Base-by-base conservation (phyloP, 371 early-diverging fungal genomes). In the Mortierella sp. region DNA sequence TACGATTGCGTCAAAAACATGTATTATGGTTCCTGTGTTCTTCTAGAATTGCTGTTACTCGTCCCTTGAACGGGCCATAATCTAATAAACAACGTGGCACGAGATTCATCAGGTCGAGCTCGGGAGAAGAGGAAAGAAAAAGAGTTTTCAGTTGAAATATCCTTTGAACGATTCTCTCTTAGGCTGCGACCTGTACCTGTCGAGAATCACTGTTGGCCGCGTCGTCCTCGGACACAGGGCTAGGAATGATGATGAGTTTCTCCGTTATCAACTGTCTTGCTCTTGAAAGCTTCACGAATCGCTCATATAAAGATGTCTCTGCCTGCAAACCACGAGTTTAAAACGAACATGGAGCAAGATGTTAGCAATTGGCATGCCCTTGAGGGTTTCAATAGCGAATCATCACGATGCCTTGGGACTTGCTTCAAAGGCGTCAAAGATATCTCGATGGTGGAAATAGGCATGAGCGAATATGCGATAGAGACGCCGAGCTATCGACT, bases 391-490 rank as follows among this genome's bases (percentile, higher is more conserved):
- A n/a, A n/a, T n/a, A n/a, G n/a, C n/a, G n/a, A n/a, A n/a, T n/a
- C n/a, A n/a, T n/a, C n/a, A n/a, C n/a, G n/a, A 10, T 34, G 10
- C 10, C 34, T 34, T 34, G 34, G 10, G 22, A 34, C 37, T 28
- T 58, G 63, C 73, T 82, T 97, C 96, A 68, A 94, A 95, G 6
- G 81, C 85, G 54, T 91, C 90, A 80, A 96, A 98, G 13, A 92
- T 76, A 61, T 92, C 93, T 14, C 91, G 83, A 77, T 98, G 98
- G 78, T 95, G 95, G 68, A 86, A 95, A 71, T 91, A 98, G 3
- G 96, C 89, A 78, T 98, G 98, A 0, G 96, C 96, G 83, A 98
- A 96, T 9, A 98, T 90, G n/a, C 98, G 88, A 71, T 98, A 96
- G 12, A 96, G 84, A 29, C 98, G 79, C 37, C 98, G 85, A 6